Evolutionary conservation across 768 basidiomycete species (phyloP).

Genomic region (Fomitopsis serialis): DNA sequence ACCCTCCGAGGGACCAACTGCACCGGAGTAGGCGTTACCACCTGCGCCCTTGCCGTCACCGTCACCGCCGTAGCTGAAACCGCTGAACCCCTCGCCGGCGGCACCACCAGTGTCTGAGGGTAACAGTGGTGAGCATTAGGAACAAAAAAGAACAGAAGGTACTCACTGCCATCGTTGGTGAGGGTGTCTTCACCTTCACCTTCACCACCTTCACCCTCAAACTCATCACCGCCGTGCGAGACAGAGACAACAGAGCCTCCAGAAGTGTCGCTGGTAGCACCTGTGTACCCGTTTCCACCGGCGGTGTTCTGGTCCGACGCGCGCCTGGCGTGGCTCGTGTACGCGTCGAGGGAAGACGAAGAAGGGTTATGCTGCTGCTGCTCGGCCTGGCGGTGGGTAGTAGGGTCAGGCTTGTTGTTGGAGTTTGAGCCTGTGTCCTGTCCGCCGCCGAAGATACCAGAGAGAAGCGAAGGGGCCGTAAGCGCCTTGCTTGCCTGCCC

Average conservation of each 20-base stretch:
- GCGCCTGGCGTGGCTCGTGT: slow-evolving; percentile 13
- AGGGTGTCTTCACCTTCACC: background rate
- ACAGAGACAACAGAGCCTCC: slow-evolving; percentile 17
- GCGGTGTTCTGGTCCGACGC: slow-evolving; percentile 15
- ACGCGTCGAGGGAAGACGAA: background rate
- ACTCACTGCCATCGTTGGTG: background rate
- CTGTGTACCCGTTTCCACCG: slow-evolving; percentile 24
- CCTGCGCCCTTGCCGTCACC: slow-evolving; percentile 14
- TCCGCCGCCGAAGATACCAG: background rate
- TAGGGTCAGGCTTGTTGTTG: background rate
- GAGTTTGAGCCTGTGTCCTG: background rate
- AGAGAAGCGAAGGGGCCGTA: too few species aligned
- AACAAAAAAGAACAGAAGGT: background rate
- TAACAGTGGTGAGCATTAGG: background rate
- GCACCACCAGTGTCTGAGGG: slow-evolving; percentile 11
- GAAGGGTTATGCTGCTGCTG: slow-evolving; percentile 1
- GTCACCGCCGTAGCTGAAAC: slow-evolving; percentile 14
- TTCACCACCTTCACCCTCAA: too few species aligned
- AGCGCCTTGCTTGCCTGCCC: background rate
- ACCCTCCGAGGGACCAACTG: slow-evolving; percentile 11
- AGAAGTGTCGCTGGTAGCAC: slow-evolving; percentile 13
- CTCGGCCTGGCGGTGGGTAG: slow-evolving; percentile 5
- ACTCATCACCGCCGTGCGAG: background rate
- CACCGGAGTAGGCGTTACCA: slow-evolving; percentile 16
- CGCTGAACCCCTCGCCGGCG: slow-evolving; percentile 13